phyloP scores from a whole-genome alignment of 1,284 basidiomycete genomes.

The Tranzscheliella williamsii region DNA sequence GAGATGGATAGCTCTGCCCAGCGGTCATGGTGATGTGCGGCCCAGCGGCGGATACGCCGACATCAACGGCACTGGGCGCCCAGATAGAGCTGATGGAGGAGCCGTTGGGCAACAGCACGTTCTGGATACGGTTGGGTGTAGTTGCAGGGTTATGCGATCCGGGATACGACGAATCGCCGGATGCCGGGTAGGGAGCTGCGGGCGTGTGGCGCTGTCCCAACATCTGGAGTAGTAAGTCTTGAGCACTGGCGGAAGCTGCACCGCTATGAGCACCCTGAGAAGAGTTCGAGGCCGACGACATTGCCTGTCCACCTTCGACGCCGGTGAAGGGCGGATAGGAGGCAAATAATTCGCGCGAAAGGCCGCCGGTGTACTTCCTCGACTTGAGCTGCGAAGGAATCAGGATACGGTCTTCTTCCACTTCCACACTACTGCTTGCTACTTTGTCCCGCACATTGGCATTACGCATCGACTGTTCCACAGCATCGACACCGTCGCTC shows the following conservation, averaged over 20 bases:
- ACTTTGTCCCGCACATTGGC: conserved; percentile 18
- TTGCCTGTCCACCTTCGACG: conserved; percentile 2
- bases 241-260: conserved; percentile 10
- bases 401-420: conserved; percentile 3
- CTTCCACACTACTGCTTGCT: conserved; percentile 1
- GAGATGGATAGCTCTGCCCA: no score
- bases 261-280: neutral
- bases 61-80: conserved; percentile 19
- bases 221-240: conserved; percentile 36
- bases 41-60: neutral
- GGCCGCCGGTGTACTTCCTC: conserved; percentile 4
- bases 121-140: no score
- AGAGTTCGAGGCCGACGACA: conserved; percentile 2
- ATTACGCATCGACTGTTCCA: conserved; percentile 28
- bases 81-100: conserved; percentile 38
- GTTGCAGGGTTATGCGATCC: no score
- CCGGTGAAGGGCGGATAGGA: conserved; percentile 9
- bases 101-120: conserved; percentile 18
- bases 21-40: neutral
- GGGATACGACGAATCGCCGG: no score
- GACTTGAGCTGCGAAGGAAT: conserved; percentile 23
- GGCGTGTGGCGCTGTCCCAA: conserved; percentile 5
- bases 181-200: no score
- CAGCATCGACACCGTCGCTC: conserved; percentile 2
- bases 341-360: conserved; percentile 14